Percentiles rank a stretch among this genome's conserved stretches.
These are phyloP conservation scores for Fusarium acutatum DNA, from an alignment of 2,329 filamentous ascomycete species.

Conservation along the genomic window DNA sequence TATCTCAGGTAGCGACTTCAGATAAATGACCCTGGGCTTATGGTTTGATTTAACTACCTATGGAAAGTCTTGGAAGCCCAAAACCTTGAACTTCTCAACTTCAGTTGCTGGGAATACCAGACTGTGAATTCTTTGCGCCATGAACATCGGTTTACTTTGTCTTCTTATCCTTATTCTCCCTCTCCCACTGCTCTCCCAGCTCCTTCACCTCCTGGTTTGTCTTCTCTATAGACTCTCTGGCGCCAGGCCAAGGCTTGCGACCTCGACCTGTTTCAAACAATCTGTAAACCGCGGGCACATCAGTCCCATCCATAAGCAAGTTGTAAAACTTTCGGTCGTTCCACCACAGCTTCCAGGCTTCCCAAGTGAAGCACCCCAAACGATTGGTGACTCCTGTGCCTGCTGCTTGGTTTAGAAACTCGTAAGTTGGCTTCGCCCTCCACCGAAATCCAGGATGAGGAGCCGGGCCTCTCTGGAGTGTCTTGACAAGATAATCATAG, in stretches of 20 bases:
- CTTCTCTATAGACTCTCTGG: slow-evolving; percentile 44
- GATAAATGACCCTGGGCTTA: background rate
- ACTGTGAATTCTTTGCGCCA: background rate
- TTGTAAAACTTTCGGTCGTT: slow-evolving; percentile 51
- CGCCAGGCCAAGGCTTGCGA: slow-evolving; percentile 52
- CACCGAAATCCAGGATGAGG: slow-evolving; percentile 39
- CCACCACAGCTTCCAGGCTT: slow-evolving; percentile 56
- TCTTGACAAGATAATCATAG: slow-evolving; percentile 34
- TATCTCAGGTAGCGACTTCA: background rate
- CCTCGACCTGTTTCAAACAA: slow-evolving; percentile 51
- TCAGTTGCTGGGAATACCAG: background rate
- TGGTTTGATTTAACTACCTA: background rate
- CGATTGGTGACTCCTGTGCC: slow-evolving; percentile 53
- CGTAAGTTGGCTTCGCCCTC: slow-evolving; percentile 34
- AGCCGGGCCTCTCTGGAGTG: slow-evolving; percentile 38
- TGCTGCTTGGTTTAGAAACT: slow-evolving; percentile 52
- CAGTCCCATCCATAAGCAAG: slow-evolving; percentile 50
- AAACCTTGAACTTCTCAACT: background rate
- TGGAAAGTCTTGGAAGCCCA: background rate
- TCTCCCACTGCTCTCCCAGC: slow-evolving; percentile 33
- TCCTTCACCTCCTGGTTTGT: slow-evolving; percentile 38
- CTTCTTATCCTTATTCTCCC: slow-evolving; percentile 34
- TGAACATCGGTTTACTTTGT: slow-evolving; percentile 1
- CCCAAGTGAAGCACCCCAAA: slow-evolving; percentile 49
- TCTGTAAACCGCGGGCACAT: slow-evolving; percentile 51